phyloP scores from a whole-genome alignment of 805 yeast genomes.

The Sugiyamaella chiloensis region DNA sequence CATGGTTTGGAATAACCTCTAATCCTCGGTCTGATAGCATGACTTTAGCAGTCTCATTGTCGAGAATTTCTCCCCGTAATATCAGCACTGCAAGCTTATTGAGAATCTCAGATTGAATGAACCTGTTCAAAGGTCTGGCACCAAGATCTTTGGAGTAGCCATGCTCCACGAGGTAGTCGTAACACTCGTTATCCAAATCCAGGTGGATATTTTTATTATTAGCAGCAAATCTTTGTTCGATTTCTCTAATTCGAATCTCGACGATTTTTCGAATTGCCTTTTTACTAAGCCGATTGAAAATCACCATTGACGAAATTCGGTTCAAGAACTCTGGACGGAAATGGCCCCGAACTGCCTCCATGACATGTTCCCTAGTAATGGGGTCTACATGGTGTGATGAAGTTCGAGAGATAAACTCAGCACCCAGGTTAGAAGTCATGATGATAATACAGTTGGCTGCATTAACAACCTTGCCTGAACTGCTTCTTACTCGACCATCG shows the following conservation, averaged over 20 bases:
- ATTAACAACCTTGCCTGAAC: constrained; percentile 90
- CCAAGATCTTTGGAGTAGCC: constrained; percentile 95
- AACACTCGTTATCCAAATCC: constrained; percentile 69
- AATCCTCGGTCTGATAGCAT: constrained; percentile 57
- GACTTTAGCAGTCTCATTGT: constrained; percentile 81
- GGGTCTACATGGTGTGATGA: constrained; percentile 56
- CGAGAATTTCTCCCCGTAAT: constrained; percentile 79
- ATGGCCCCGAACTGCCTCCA: constrained; percentile 79
- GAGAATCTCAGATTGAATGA: constrained; percentile 83
- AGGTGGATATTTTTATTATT: constrained; percentile 77
- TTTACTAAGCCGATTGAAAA: constrained; percentile 88
- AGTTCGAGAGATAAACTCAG: constrained; percentile 75
- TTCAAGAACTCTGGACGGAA: constrained; percentile 97
- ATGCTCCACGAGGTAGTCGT: constrained; percentile 74
- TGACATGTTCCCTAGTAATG: constrained; percentile 70
- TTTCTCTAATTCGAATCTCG: constrained; percentile 75
- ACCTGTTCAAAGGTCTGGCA: constrained; percentile 88
- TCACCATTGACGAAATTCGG: constrained; percentile 89
- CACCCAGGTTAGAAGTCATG: constrained; percentile 97
- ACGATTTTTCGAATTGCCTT: constrained; percentile 92
- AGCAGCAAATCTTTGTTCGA: constrained; percentile 77
- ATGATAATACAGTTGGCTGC: constrained; percentile 90
- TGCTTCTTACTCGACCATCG: constrained; percentile 93
- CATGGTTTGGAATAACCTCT: constrained; percentile 84
- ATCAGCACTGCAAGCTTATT: constrained; percentile 87